phyloP scores from a whole-genome alignment of 805 yeast species.

The Kodamaea lidongshanica region DNA sequence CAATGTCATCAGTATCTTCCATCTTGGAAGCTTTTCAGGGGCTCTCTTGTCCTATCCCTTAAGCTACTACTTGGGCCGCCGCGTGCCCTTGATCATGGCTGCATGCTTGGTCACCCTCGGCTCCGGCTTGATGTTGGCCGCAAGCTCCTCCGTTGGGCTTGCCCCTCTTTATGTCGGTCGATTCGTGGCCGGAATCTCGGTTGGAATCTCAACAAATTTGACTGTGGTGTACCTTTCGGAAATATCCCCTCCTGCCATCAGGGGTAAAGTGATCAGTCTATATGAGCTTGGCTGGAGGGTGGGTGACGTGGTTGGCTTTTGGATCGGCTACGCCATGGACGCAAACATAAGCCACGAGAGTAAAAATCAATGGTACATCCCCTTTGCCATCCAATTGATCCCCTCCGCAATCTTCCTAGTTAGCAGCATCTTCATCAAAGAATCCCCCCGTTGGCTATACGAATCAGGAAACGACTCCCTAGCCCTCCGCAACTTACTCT shows the following conservation, averaged over 20 bases:
- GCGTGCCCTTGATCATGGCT: slow-evolving; percentile 26
- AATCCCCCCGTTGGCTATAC: slow-evolving; percentile 33
- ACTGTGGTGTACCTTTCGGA: slow-evolving; percentile 33
- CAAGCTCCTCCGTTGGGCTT: slow-evolving; percentile 20
- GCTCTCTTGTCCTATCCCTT: slow-evolving; percentile 33
- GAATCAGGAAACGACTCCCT: slow-evolving; percentile 25
- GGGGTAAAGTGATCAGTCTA: slow-evolving; percentile 27
- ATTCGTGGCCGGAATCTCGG: slow-evolving; percentile 31
- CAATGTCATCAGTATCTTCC: slow-evolving; percentile 35
- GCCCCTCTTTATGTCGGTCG: slow-evolving; percentile 35
- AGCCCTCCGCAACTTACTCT: slow-evolving; percentile 28
- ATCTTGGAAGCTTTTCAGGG: slow-evolving; percentile 37
- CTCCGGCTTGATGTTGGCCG: slow-evolving; percentile 32
- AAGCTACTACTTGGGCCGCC: slow-evolving; percentile 29
- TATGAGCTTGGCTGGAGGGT: slow-evolving; percentile 36
- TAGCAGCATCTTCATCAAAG: slow-evolving; percentile 29
- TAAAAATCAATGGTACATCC: slow-evolving; percentile 33
- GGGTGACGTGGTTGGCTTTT: slow-evolving; percentile 35
- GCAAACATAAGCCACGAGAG: slow-evolving; percentile 17
- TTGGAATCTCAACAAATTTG: slow-evolving; percentile 31
- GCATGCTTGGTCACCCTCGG: slow-evolving; percentile 29
- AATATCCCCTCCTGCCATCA: slow-evolving; percentile 30
- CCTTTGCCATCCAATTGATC: slow-evolving; percentile 34
- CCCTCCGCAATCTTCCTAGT: slow-evolving; percentile 31
- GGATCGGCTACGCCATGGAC: slow-evolving; percentile 32